A percentile compares a stretch with the other conserved stretches of the same genome.
Evolutionary conservation across 352 stramenopile species (phyloP).

Genomic region (Phytophthora quininea): DNA sequence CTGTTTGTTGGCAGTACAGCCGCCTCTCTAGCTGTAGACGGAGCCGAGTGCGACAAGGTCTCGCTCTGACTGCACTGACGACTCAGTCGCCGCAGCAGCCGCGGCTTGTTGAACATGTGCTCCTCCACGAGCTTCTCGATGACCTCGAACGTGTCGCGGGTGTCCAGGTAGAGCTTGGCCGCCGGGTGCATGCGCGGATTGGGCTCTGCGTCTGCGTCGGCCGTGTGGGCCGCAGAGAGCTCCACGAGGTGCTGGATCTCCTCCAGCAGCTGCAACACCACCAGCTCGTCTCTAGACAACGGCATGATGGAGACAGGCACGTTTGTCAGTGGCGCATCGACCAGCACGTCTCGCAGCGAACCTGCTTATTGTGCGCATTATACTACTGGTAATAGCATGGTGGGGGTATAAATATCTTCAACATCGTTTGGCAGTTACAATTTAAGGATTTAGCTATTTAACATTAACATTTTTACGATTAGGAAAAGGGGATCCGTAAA

Average conservation of each 20-base stretch:
- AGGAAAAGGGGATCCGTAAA: neutral
- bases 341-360: neutral
- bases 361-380: neutral
- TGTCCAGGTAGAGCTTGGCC: constrained; percentile 79
- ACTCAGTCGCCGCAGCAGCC: constrained; percentile 64
- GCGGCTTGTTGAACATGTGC: constrained; percentile 45
- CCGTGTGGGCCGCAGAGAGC: constrained; percentile 17
- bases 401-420: neutral
- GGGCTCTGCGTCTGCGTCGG: constrained; percentile 18
- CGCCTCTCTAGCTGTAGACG: neutral
- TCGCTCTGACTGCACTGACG: constrained; percentile 33
- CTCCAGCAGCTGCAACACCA: constrained; percentile 74
- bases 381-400: neutral
- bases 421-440: neutral
- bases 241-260: constrained; percentile 62
- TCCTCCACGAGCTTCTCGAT: constrained; percentile 65
- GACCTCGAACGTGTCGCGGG: constrained; percentile 72
- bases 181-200: constrained; percentile 59
- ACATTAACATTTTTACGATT: neutral
- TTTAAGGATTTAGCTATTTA: too few relatives aligned
- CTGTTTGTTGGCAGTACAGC: constrained; percentile 35
- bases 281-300: constrained; percentile 44
- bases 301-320: constrained; percentile 10
- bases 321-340: constrained; percentile 5
- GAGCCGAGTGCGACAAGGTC: neutral